phyloP scores from a whole-genome alignment of 2,329 filamentous ascomycete species.

The Scedosporium minutisporum region DNA sequence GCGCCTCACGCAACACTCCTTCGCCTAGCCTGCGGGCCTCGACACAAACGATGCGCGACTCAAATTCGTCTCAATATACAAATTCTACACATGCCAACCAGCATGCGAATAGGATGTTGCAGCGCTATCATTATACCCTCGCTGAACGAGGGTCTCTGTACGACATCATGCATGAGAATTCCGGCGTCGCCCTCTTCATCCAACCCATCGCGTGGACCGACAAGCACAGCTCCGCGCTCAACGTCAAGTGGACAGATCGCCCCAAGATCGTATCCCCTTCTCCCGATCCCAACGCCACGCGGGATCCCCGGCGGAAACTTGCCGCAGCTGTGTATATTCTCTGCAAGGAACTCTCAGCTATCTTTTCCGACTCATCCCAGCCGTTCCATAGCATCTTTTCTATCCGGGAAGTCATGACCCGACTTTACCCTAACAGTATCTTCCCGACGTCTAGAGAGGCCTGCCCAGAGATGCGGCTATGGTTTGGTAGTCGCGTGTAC shows the following conservation, averaged over 20 bases:
- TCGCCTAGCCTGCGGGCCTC: neutral
- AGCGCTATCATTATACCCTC: neutral
- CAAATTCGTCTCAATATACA: neutral
- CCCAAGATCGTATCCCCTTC: conserved; percentile 29
- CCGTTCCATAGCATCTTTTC: conserved; percentile 27
- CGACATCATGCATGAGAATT: conserved; percentile 39
- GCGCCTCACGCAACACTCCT: neutral
- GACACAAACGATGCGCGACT: neutral
- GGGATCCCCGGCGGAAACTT: conserved; percentile 17
- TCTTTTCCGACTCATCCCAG: conserved; percentile 25
- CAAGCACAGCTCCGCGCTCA: conserved; percentile 36
- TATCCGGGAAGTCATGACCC: conserved; percentile 33
- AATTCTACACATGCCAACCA: neutral
- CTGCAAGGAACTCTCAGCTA: conserved; percentile 31
- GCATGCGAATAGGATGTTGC: neutral
- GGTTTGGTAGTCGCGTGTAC: conserved; percentile 37
- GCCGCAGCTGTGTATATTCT: conserved; percentile 25
- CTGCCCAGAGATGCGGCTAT: conserved; percentile 34
- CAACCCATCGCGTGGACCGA: conserved; percentile 48
- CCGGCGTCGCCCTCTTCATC: conserved; percentile 37
- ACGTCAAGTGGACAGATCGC: conserved; percentile 33
- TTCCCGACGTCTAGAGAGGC: conserved; percentile 19
- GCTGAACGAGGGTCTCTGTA: conserved; percentile 34
- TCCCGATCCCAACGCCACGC: conserved; percentile 26
- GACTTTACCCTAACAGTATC: conserved; percentile 28